Base-by-base conservation (phyloP, 73 alveolate genomes). In the Paramecium octaurelia region DNA sequence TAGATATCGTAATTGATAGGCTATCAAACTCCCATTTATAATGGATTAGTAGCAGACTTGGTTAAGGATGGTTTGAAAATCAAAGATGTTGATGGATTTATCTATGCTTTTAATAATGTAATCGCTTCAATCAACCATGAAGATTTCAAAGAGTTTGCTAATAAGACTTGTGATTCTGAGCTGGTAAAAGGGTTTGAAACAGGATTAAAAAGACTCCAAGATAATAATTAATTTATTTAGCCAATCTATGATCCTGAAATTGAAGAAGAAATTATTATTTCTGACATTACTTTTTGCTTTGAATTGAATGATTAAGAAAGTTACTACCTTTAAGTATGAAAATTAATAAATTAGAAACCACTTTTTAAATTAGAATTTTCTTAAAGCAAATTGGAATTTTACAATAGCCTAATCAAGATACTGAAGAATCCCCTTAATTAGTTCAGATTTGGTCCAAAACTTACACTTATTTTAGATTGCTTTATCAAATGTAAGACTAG, bases 81-180 rank as follows among this genome's bases (percentile, higher is more conserved):
- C 3, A 14, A 64, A 64, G 46, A 64, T 64, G 48, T 42, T 34
- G 44, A 80, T 38, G 91, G 91, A 80, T 80, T 80, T 36, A 46
- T 80, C 70, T 80, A 44, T 80, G 91, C 76, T 38, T 80, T 80
- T 24, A 80, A 80, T 80, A 80, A 80, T 80, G 23, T 80, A 24
- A 80, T 80, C 16, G 70, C 76, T 27, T 80, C 91, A 43, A 43
- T 80, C 91, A 80, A 80, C 35, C 46, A 80, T 80, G 91, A 80
- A 43, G 91, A 80, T 44, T 80, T 80, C 12, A n/a, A 43, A 21
- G 91, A 80, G 5, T 80, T 80, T 43, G 91, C 91, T 80, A 80
- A 27, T 23, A 3, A 34, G 57, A 80, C 73, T 10, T 44, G 46
- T 20, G 91, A 80, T 80, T 23, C 43, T 23, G 29, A 46, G 18